Conservation (phyloP, 139 green algal species). For the Ettlia oleoabundans region DNA sequence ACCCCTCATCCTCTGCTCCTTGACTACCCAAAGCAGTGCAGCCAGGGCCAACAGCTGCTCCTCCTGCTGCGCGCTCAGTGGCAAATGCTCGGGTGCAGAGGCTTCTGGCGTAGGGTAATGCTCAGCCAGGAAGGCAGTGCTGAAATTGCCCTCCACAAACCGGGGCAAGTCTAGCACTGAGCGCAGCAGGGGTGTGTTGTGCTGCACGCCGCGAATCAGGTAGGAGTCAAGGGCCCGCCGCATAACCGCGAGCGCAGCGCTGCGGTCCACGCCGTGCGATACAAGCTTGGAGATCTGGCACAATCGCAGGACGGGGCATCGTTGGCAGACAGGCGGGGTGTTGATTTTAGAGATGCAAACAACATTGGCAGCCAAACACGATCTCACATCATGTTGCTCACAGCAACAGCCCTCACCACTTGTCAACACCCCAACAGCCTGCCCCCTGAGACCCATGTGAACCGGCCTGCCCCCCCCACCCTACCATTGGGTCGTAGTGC, state of each 20-base stretch:
- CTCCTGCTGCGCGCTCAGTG: constrained; percentile 11
- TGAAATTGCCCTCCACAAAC: constrained; percentile 25
- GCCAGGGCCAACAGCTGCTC: constrained; percentile 36
- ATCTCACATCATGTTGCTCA: too few species aligned
- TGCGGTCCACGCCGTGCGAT: constrained; percentile 48
- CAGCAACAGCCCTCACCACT: too few species aligned
- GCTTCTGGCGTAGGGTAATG: constrained; percentile 29
- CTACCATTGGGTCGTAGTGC: constrained; percentile 92
- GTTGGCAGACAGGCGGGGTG: background rate
- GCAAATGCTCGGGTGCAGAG: constrained; percentile 20
- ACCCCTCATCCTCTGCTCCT: background rate
- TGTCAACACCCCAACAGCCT: constrained; percentile 61
- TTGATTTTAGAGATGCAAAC: too few species aligned
- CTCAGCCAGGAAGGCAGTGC: constrained; percentile 36
- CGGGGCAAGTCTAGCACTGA: constrained; percentile 29
- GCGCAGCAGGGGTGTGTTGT: constrained; percentile 44
- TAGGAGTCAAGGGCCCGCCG: constrained; percentile 39
- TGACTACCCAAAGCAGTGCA: constrained; percentile 22
- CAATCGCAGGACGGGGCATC: background rate
- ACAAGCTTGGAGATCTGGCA: constrained; percentile 51
- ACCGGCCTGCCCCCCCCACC: background rate
- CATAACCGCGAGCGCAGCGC: constrained; percentile 10
- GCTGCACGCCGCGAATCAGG: constrained; percentile 43
- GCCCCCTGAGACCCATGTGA: background rate
- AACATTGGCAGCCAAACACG: too few species aligned